These are phyloP conservation scores for Phyllosticta citriasiana DNA, from an alignment of 2,329 filamentous ascomycete species.

Conservation along the genomic window DNA sequence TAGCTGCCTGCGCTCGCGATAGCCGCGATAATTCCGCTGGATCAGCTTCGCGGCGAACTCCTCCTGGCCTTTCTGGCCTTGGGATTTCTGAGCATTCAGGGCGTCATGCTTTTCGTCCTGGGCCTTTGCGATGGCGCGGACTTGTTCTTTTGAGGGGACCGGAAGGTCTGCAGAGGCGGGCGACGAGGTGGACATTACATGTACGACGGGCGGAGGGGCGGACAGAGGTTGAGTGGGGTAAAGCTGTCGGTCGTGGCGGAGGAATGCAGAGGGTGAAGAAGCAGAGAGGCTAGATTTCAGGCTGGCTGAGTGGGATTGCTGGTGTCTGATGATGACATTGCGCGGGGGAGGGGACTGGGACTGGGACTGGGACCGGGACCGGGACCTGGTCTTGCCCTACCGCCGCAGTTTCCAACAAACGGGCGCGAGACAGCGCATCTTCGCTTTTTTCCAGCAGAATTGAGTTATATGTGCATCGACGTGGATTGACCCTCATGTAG, in stretches of 20 bases:
- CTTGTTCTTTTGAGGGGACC: constrained; percentile 5
- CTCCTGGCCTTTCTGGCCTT: not conserved
- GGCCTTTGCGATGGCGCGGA: constrained; percentile 1
- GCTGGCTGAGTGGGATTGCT: not conserved
- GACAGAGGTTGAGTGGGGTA: not conserved
- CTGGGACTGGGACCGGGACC: too few species aligned
- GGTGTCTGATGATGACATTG: not conserved
- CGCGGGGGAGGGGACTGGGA: not conserved
- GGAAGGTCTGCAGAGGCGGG: not conserved
- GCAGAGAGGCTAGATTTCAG: not conserved
- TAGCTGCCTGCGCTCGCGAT: constrained; percentile 61
- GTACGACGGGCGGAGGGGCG: not conserved
- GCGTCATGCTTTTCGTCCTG: constrained; percentile 9
- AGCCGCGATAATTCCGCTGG: constrained; percentile 63
- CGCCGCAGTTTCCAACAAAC: not conserved
- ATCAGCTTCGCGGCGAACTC: constrained; percentile 24
- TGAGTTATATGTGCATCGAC: not conserved
- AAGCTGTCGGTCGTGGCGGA: not conserved
- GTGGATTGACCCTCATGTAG: too few species aligned
- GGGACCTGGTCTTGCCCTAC: not conserved
- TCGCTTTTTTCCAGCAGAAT: not conserved
- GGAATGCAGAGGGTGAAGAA: not conserved
- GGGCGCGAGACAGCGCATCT: not conserved
- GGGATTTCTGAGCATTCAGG: not conserved
- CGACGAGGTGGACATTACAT: not conserved